phyloP scores from a whole-genome alignment of 352 stramenopile genomes.

The Phytopythium cucurbitacearum region DNA sequence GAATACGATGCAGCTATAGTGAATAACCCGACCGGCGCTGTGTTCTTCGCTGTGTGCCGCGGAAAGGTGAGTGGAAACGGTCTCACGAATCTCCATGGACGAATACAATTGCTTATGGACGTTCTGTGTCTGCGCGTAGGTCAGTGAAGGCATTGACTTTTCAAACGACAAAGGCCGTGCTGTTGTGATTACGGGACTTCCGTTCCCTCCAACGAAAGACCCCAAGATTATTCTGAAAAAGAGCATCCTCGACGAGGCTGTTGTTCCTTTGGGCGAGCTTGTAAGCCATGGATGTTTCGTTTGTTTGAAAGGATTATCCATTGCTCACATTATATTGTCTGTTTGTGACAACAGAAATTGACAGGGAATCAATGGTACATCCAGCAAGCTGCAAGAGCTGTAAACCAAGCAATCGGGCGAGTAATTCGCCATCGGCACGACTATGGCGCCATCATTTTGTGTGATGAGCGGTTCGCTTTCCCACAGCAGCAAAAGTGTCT shows the following conservation, averaged over 20 bases:
- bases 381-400: slow-evolving; percentile 95
- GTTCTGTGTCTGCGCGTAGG: slow-evolving; percentile 28
- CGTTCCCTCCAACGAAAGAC: slow-evolving; percentile 96
- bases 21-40: slow-evolving; percentile 78
- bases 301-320: background rate
- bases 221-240: slow-evolving; percentile 98
- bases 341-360: slow-evolving; percentile 58
- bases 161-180: slow-evolving; percentile 95
- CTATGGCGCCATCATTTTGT: slow-evolving; percentile 97
- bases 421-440: slow-evolving; percentile 98
- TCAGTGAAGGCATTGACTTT: slow-evolving; percentile 99
- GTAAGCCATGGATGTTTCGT: slow-evolving; percentile 19
- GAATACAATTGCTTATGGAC: too few relatives aligned
- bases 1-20: slow-evolving; percentile 78
- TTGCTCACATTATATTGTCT: slow-evolving; percentile 2
- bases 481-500: slow-evolving; percentile 89
- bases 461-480: slow-evolving; percentile 95
- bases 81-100: too few relatives aligned
- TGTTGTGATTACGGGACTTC: slow-evolving; percentile 98
- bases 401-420: slow-evolving; percentile 99
- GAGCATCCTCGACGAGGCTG: slow-evolving; percentile 90
- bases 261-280: slow-evolving; percentile 53
- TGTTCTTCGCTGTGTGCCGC: slow-evolving; percentile 98
- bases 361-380: slow-evolving; percentile 98
- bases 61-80: slow-evolving; percentile 80